Evolutionary conservation across 169 alveolate genomes (phyloP).

Genomic region (Amoebophrya sp.): DNA sequence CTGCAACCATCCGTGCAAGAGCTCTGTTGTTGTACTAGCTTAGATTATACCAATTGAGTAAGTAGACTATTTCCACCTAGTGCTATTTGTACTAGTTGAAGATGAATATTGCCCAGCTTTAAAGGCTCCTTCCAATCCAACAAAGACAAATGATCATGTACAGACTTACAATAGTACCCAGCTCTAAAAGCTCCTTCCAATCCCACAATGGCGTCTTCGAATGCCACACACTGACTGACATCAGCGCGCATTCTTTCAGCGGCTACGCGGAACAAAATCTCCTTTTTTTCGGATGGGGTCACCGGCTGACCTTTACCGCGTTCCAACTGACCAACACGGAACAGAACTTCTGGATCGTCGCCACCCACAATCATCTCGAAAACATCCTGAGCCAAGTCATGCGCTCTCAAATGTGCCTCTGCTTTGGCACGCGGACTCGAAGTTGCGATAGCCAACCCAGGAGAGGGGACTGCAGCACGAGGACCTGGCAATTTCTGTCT

Average conservation of each 20-base stretch:
- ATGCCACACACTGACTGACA: not conserved
- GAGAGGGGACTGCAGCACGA: too few relatives aligned
- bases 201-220: constrained; percentile 7
- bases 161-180: too few relatives aligned
- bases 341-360: not conserved
- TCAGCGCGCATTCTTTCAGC: not conserved
- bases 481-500: not conserved
- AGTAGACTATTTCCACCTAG: too few relatives aligned
- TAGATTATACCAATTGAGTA: too few relatives aligned
- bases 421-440: not conserved
- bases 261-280: not conserved
- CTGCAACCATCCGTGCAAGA: too few relatives aligned
- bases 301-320: not conserved
- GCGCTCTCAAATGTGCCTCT: not conserved
- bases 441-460: not conserved
- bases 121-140: not conserved
- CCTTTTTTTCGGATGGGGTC: not conserved
- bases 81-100: too few relatives aligned
- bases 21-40: too few relatives aligned
- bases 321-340: not conserved
- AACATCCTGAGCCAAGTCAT: too few relatives aligned
- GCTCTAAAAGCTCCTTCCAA: not conserved
- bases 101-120: too few relatives aligned
- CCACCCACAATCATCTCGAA: not conserved
- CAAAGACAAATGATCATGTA: too few relatives aligned